A percentile compares a stretch with the other conserved stretches of the same genome.
Conservation (phyloP, 148 eudicot species). For the Arbutus unedo region DNA sequence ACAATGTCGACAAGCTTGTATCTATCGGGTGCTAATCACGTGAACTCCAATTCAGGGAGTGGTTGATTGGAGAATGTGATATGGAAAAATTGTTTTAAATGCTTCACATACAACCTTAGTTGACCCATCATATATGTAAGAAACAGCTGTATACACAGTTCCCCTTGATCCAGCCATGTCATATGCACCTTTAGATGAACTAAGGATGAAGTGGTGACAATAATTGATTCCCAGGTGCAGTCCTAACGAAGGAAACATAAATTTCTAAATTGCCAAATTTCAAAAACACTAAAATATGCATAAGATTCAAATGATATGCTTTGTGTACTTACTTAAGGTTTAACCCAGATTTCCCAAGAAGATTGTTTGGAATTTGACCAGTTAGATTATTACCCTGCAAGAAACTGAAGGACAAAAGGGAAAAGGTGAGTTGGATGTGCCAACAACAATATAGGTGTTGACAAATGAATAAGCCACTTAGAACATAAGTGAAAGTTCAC, state of each 20-base stretch:
- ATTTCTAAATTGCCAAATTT: neutral
- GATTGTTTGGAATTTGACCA: constrained; percentile 67
- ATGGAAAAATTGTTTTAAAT: neutral
- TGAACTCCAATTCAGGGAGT: neutral
- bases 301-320: neutral
- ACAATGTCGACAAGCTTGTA: neutral
- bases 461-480: neutral
- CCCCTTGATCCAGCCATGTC: constrained; percentile 5
- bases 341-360: constrained; percentile 63
- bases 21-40: neutral
- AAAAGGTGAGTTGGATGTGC: neutral
- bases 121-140: neutral
- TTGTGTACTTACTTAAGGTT: constrained; percentile 55
- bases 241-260: constrained; percentile 35
- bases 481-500: neutral
- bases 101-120: constrained; percentile 10
- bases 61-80: constrained; percentile 7
- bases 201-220: constrained; percentile 34
- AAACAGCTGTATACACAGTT: neutral
- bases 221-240: constrained; percentile 63
- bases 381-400: constrained; percentile 67
- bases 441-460: neutral
- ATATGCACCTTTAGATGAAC: constrained; percentile 15
- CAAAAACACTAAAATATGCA: neutral
- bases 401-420: constrained; percentile 46